Evolutionary conservation across 352 stramenopile species (phyloP).

Genomic region (Phytopythium litorale): DNA sequence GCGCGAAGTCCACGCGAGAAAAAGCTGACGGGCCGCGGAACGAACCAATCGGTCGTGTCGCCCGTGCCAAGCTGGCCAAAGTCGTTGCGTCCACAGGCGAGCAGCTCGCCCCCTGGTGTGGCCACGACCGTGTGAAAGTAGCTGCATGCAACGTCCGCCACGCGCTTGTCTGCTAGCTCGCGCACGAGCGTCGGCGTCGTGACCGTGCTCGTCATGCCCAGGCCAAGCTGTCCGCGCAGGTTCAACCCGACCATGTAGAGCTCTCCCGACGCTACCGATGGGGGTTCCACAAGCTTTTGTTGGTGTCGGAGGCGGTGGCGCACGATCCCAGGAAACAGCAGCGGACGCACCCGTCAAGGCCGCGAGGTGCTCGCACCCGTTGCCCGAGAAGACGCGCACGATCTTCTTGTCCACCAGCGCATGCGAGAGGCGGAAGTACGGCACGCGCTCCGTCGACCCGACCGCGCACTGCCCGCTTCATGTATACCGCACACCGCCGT

Average conservation of each 20-base stretch:
- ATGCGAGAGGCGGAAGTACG: slow-evolving; percentile 36
- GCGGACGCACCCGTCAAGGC: slow-evolving; percentile 55
- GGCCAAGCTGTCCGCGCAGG: slow-evolving; percentile 85
- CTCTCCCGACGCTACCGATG: slow-evolving; percentile 52
- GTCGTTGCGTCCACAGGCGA: slow-evolving; percentile 90
- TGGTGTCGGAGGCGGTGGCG: neutral
- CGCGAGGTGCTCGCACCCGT: slow-evolving; percentile 91
- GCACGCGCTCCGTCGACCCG: slow-evolving; percentile 73
- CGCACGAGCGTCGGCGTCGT: slow-evolving; percentile 49
- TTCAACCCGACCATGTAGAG: slow-evolving; percentile 93
- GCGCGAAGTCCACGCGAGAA: slow-evolving; percentile 21
- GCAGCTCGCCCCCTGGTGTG: slow-evolving; percentile 75
- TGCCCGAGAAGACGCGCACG: slow-evolving; percentile 82
- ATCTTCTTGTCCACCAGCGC: slow-evolving; percentile 60
- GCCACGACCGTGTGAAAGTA: slow-evolving; percentile 92
- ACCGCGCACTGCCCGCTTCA: slow-evolving; percentile 88
- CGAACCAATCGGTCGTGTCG: slow-evolving; percentile 62
- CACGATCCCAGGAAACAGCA: neutral
- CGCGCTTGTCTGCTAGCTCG: slow-evolving; percentile 38
- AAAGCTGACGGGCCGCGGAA: slow-evolving; percentile 51
- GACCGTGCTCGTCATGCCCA: slow-evolving; percentile 66
- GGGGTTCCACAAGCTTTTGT: neutral
- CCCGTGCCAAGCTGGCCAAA: slow-evolving; percentile 87
- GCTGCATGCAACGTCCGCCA: slow-evolving; percentile 84
- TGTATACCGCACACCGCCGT: neutral